Conservation (phyloP, 2,329 filamentous ascomycete species). For the Diaporthe nobilis region DNA sequence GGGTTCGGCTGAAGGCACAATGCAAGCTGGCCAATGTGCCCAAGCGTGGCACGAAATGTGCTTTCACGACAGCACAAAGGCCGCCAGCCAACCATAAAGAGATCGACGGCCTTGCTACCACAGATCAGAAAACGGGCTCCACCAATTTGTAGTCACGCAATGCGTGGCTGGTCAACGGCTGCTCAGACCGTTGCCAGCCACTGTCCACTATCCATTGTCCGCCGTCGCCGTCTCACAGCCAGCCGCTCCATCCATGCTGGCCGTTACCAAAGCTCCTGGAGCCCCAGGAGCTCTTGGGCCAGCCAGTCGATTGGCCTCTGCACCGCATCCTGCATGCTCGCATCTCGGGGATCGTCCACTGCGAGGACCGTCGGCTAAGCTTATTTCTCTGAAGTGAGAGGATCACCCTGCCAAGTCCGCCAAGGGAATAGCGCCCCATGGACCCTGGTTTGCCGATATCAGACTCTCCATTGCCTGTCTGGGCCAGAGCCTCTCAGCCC, state of each 20-base stretch:
- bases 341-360: conserved; percentile 29
- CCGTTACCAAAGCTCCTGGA: neutral
- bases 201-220: neutral
- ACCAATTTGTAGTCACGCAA: conserved; percentile 8
- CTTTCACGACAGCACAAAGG: neutral
- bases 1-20: conserved; percentile 20
- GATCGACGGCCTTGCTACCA: conserved; percentile 8
- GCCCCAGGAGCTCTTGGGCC: neutral
- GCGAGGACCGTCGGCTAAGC: conserved; percentile 24
- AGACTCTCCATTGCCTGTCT: neutral
- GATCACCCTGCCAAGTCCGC: conserved; percentile 35
- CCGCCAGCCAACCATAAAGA: conserved; percentile 6
- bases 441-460: conserved; percentile 28
- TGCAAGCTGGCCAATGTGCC: conserved; percentile 1
- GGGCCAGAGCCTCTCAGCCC: conserved; percentile 9
- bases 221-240: conserved; percentile 2
- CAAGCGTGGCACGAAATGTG: neutral
- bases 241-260: neutral
- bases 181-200: neutral
- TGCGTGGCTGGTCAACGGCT: conserved; percentile 28
- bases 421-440: conserved; percentile 27
- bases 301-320: conserved; percentile 8
- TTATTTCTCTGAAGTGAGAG: conserved; percentile 39
- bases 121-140: neutral
- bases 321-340: conserved; percentile 7